Percentiles rank a stretch among this genome's conserved stretches.
These are phyloP conservation scores for Erythrobasidium hasegawianum DNA, from an alignment of 1,284 basidiomycete species.

Conservation along the genomic window DNA sequence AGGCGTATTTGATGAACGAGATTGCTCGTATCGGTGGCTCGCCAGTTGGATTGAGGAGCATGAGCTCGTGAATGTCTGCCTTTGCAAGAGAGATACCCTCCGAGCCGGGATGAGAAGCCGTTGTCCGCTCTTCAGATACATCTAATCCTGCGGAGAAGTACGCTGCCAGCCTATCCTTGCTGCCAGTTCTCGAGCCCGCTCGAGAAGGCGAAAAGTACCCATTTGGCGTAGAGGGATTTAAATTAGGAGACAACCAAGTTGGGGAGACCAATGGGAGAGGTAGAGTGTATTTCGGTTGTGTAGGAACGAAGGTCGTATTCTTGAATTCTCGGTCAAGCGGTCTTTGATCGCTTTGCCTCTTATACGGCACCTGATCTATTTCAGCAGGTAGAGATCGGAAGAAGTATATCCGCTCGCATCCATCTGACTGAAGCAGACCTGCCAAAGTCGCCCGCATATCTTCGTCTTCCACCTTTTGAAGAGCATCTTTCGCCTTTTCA, in stretches of 20 bases:
- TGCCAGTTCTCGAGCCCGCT: conserved; percentile 12
- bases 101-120: not conserved
- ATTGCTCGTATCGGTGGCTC: conserved; percentile 49
- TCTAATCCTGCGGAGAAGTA: conserved; percentile 10
- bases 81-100: not conserved
- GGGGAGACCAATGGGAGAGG: conserved; percentile 45
- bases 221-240: not conserved
- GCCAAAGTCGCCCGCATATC: conserved; percentile 51
- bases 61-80: conserved; percentile 37
- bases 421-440: conserved; percentile 54
- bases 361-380: conserved; percentile 20
- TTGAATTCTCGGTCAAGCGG: conserved; percentile 51
- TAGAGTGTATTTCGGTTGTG: conserved; percentile 54
- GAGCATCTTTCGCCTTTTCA: conserved; percentile 50
- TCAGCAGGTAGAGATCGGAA: conserved; percentile 50
- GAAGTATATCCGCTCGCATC: conserved; percentile 51
- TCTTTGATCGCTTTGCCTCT: not conserved
- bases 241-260: conserved; percentile 13
- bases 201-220: not conserved
- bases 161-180: conserved; percentile 15
- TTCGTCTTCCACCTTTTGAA: conserved; percentile 50
- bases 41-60: conserved; percentile 48
- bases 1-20: conserved; percentile 53
- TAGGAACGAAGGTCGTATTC: conserved; percentile 53
- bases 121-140: conserved; percentile 4